phyloP scores from a whole-genome alignment of 495 filamentous ascomycete species.

The Rhypophila decipiens region DNA sequence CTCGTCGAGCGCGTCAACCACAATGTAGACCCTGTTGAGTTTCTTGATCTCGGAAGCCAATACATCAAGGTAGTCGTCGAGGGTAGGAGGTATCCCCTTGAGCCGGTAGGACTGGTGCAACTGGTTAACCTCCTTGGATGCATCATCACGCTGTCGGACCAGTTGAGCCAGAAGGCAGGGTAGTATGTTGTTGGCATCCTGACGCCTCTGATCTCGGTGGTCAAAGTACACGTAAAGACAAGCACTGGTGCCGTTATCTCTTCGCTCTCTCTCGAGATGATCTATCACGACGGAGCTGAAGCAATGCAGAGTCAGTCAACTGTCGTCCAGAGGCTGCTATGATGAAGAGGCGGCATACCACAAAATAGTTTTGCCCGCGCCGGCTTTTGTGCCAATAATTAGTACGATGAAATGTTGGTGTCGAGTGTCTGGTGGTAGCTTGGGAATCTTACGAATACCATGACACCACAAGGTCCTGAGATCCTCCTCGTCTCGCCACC shows the following conservation, averaged over 20 bases:
- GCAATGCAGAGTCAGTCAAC: neutral
- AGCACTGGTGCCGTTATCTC: neutral
- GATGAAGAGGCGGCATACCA: neutral
- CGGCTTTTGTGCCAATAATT: neutral
- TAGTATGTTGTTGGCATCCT: neutral
- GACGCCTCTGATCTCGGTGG: neutral
- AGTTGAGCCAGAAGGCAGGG: neutral
- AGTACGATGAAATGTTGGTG: neutral
- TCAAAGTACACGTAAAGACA: slow-evolving; percentile 2
- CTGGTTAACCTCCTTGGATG: neutral
- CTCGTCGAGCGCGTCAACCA: neutral
- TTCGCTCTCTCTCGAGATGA: neutral
- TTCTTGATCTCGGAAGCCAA: neutral
- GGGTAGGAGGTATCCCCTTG: neutral
- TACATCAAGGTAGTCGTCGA: neutral
- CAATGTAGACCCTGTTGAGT: neutral
- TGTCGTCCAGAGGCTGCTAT: neutral
- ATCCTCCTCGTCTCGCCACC: neutral
- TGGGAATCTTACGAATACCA: slow-evolving; percentile 2
- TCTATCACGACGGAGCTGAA: neutral
- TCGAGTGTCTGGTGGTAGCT: neutral
- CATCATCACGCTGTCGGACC: neutral
- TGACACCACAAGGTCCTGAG: neutral
- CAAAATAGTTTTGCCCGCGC: neutral
- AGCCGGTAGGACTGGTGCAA: neutral